Evolutionary conservation across 202 grass and related monocot species (phyloP), one percentile per base, ranked within the genome.

Genomic region (Bolboschoenoplectus hybrid): DNA sequence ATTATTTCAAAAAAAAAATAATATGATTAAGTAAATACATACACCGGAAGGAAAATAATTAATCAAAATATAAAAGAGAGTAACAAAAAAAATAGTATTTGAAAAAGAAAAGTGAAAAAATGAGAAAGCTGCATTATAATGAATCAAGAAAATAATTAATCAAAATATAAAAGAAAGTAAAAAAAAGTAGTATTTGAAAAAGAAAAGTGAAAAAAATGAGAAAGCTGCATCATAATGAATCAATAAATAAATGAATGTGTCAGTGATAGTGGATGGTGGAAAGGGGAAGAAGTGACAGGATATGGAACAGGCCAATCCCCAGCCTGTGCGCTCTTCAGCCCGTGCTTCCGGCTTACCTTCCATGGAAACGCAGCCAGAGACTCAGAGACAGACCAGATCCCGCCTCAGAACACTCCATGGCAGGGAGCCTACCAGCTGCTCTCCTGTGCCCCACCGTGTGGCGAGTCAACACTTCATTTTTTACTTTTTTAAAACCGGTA

Each of bases 131-230:
- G 26, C 26, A 26, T 26, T 26, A 26, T 26, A 26, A 26, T 26
- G 26, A 26, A 26, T 26, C 26, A 26, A 26, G 26, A 26, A 26
- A 26, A 26, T 26, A 26, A 26, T 26, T 26, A 26, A 26, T 26
- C 26, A 39, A 12, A 67, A 63, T 12, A 75, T 39, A 10, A 1
- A 10, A 46, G 36, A 60, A 40, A 43, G 17, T 52, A 86, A 71
- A 13, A 90, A 26, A 26, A 26, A 26, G 1, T 44, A 53, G 38
- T 12, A 64, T n/a, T 26, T 39, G 0, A 20, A 83, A 45, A 84
- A 20, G 56, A 86, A 70, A 19, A 90, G 84, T 81, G 46, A 89
- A 65, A 17, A 56, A 81, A 82, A 81, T 50, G 84, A 58, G 61
- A 44, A 47, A 74, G 35, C 68, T 85, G 19, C 80, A 45, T 63